Evolutionary conservation across 768 basidiomycete genomes (phyloP), one percentile per base, ranked within the genome.

Genomic region (Gloeopeniophorella convolvens): DNA sequence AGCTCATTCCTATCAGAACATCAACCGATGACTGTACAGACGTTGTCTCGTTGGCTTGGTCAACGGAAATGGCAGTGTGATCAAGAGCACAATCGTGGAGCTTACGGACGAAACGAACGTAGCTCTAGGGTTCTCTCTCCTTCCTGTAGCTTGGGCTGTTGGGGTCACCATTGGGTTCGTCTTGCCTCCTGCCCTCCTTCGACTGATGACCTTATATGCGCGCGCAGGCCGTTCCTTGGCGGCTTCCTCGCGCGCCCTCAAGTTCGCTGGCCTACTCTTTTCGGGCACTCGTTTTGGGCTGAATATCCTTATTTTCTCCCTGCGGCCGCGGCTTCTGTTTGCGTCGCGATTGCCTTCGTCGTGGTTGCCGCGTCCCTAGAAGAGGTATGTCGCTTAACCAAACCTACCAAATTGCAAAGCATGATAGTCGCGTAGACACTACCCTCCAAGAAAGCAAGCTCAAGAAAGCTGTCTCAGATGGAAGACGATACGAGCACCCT

Each of bases 41-140:
- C 41, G 41, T 16, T 42, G 24, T 16, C 18, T 42, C 2, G 28
- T n/a, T 42, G 41, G 41, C 8, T 23, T 27, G 4, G 24, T 42
- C 23, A 42, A 42, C 13, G 41, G 41, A 16, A 42, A 42, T 27
- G 26, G 24, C 40, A 76, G 81, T 4, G 80, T 87, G 23, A 80
- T 83, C 73, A 87, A 85, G 60, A 82, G 78, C 56, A 76, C 79
- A 56, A 72, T 85, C 67, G 82, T 74, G 0, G 82, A 84, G 50
- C 62, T 84, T 28, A 80, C 82, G 0, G 81, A 84, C 59, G 65
- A 73, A 0, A 75, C 77, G 0, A 84, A 84, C 57, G 70, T 73
- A 35, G 72, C 73, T 12, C 63, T 65, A 30, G 73, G 63, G 0
- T 66, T 70, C 27, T 59, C 66, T 8, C 48, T 66, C 18, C 42